phyloP scores from a whole-genome alignment of 352 stramenopile genomes.

The Globisporangium polare region DNA sequence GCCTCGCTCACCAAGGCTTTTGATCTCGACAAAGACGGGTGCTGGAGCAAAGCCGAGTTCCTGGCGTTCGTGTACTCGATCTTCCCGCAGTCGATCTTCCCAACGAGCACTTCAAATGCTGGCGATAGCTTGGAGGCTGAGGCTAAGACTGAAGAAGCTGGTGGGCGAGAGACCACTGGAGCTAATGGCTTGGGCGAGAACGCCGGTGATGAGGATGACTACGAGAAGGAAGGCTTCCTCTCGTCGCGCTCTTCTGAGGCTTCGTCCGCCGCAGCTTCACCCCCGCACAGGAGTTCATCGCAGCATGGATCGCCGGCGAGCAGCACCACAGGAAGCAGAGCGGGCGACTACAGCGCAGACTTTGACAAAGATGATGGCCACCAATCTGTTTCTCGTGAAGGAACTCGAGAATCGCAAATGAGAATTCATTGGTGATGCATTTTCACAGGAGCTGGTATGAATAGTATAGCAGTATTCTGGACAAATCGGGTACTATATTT shows the following conservation, averaged over 20 bases:
- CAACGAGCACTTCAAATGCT: background rate
- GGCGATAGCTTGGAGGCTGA: background rate
- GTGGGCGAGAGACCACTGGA: background rate
- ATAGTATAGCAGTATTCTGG: no score
- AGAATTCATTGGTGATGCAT: background rate
- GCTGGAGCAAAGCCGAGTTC: conserved; percentile 53
- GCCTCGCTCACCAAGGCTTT: conserved; percentile 45
- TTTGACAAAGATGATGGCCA: conserved; percentile 32
- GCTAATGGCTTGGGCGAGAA: no score
- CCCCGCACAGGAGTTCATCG: no score
- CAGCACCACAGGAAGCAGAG: background rate
- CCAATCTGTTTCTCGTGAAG: background rate
- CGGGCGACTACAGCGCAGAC: conserved; percentile 53
- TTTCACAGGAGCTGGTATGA: no score
- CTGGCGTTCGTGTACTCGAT: conserved; percentile 37
- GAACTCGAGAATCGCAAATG: background rate
- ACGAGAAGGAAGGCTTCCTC: conserved; percentile 20
- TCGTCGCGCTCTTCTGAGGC: conserved; percentile 16
- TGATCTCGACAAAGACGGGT: conserved; percentile 46
- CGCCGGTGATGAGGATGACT: conserved; percentile 8
- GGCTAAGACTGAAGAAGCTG: background rate
- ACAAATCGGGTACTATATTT: no score
- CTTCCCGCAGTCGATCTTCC: conserved; percentile 16
- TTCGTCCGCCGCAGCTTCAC: background rate
- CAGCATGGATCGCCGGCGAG: background rate